These are phyloP conservation scores for Curvularia eragrostidis DNA, from an alignment of 2,329 filamentous ascomycete genomes.

Conservation along the genomic window DNA sequence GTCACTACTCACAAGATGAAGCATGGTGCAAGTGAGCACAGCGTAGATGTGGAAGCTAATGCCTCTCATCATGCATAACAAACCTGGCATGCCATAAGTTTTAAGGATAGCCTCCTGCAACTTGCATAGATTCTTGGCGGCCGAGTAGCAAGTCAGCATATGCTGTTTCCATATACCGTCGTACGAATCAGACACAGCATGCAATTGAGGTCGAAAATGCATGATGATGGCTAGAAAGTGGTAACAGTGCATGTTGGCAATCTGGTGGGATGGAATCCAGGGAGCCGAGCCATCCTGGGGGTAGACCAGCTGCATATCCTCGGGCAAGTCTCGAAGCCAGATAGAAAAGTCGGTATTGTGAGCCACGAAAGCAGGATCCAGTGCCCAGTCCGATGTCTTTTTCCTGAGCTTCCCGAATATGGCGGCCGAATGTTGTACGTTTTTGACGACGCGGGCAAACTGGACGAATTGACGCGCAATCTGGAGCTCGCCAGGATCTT, in stretches of 20 bases:
- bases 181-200: slow-evolving; percentile 74
- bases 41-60: slow-evolving; percentile 97
- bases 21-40: slow-evolving; percentile 87
- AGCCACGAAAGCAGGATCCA: slow-evolving; percentile 81
- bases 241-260: slow-evolving; percentile 89
- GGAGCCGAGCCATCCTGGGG: slow-evolving; percentile 79
- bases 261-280: slow-evolving; percentile 84
- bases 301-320: slow-evolving; percentile 78
- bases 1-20: slow-evolving; percentile 78
- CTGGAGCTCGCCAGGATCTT: slow-evolving; percentile 77
- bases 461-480: slow-evolving; percentile 85
- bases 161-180: slow-evolving; percentile 86
- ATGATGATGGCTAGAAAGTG: slow-evolving; percentile 86
- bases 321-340: slow-evolving; percentile 79
- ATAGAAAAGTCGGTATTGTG: slow-evolving; percentile 77
- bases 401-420: slow-evolving; percentile 76
- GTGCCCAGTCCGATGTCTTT: slow-evolving; percentile 82
- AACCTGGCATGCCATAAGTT: slow-evolving; percentile 76
- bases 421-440: slow-evolving; percentile 77
- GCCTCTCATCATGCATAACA: slow-evolving; percentile 91
- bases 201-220: slow-evolving; percentile 84
- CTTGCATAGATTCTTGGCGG: slow-evolving; percentile 84
- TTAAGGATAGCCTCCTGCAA: slow-evolving; percentile 83
- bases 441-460: slow-evolving; percentile 77
- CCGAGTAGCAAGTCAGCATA: slow-evolving; percentile 83